Conservation (phyloP, 169 alveolate genomes). For the Toxoplasma gondii region DNA sequence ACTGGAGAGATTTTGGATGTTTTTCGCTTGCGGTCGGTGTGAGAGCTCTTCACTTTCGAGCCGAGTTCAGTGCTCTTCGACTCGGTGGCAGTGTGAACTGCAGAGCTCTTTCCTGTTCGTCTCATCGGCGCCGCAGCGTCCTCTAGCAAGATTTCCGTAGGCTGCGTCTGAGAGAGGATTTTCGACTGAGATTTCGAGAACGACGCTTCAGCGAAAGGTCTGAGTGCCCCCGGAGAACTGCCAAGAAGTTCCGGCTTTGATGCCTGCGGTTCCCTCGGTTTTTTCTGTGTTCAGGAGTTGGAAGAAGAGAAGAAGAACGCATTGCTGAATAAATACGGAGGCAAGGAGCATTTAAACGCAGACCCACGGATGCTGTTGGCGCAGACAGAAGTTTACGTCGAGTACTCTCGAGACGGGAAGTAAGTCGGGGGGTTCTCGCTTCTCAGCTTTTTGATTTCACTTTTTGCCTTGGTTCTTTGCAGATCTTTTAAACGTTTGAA, state of each 20-base stretch:
- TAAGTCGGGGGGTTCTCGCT: neutral
- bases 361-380: conserved; percentile 31
- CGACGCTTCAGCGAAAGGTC: too few relatives aligned
- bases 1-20: neutral
- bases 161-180: too few relatives aligned
- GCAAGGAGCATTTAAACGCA: conserved; percentile 61
- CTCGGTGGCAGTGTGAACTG: too few relatives aligned
- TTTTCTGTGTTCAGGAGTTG: conserved; percentile 37
- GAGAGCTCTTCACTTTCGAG: too few relatives aligned
- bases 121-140: too few relatives aligned
- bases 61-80: too few relatives aligned
- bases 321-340: conserved; percentile 56
- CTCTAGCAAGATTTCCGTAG: neutral
- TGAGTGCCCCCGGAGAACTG: neutral
- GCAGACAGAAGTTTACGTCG: conserved; percentile 45
- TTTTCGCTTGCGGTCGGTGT: neutral
- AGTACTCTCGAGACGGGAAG: conserved; percentile 36
- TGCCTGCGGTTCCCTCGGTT: neutral
- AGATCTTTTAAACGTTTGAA: too few relatives aligned
- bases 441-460: neutral
- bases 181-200: neutral
- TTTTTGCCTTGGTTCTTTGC: neutral
- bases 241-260: neutral
- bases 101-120: too few relatives aligned
- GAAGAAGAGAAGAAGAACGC: conserved; percentile 44